Evolutionary conservation across 2,329 filamentous ascomycete species (phyloP).

Genomic region (Botrytis fabae): DNA sequence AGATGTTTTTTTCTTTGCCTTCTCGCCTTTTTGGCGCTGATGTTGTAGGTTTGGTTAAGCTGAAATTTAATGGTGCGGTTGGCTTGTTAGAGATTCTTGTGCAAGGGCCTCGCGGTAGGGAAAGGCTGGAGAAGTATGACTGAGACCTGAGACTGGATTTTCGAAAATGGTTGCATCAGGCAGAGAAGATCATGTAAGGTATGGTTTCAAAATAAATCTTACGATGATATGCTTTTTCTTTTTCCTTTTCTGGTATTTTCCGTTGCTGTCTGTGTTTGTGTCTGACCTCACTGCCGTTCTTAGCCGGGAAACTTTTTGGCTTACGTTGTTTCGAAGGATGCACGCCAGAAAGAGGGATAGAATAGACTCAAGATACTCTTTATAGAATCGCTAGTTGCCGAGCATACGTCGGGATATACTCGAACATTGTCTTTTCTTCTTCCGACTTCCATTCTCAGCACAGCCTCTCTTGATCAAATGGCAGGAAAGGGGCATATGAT

Average conservation of each 20-base stretch:
- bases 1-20: not conserved
- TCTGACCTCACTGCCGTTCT: not conserved
- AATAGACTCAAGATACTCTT: not conserved
- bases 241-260: too few species aligned
- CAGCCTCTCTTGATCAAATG: not conserved
- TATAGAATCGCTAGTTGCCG: not conserved
- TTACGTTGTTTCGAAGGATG: conserved; percentile 4
- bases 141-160: not conserved
- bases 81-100: conserved; percentile 17
- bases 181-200: conserved; percentile 5
- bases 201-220: conserved; percentile 13
- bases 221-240: not conserved
- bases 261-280: not conserved
- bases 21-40: not conserved
- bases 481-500: not conserved
- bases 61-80: conserved; percentile 2
- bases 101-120: conserved; percentile 17
- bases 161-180: conserved; percentile 9
- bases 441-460: not conserved
- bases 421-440: not conserved
- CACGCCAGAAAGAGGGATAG: not conserved
- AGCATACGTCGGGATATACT: not conserved
- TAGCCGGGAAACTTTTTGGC: not conserved
- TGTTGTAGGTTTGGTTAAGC: conserved; percentile 9
- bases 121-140: not conserved